Base-by-base conservation (phyloP, 1,284 basidiomycete genomes). In the Cronartium quercuum region DNA sequence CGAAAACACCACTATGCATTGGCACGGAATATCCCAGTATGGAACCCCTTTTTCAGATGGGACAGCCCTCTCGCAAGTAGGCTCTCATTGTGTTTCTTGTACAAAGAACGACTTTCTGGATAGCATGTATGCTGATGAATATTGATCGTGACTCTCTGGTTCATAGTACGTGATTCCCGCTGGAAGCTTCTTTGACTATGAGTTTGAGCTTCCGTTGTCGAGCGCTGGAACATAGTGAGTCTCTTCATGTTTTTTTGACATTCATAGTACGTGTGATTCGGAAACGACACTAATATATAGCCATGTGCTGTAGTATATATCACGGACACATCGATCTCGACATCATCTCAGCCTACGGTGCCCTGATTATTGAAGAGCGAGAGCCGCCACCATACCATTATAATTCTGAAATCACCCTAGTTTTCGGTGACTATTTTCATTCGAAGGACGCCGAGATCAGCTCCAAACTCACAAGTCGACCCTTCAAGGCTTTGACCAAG, bases 171-270 rank as follows among this genome's bases (percentile, higher is more conserved):
- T 65, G 29, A 75, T 75, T n/a, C 40, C 35, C 9, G 64, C 71
- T 37, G 58, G 58, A 5, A 63, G 71, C 29, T 61, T 35, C 37
- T 75, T 75, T 51, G 71, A 75, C 44, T 75, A 75, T 62, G 71
- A 75, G 65, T 75, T 75, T 37, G 6, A 67, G 7, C 35, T 75
- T 13, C 55, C 47, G 6, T 1, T 6, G 13, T 51, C 47, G 15
- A 66, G 55, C 37, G 71, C 63, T 44, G 71, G 71, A 15, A 75
- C 71, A 29, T 75, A 67, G 71, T 75, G 35, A 42, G 71, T 75
- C 37, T 66, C 63, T 73, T 34, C 7, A 12, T 60, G 57, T 41
- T 62, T 42, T 13, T 61, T 18, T 21, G 21, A 3, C 6, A n/a
- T n/a, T n/a, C 10, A 47, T 47, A 10, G 10, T n/a, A n/a, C 10